Conservation (phyloP, 78 protist species). For the Dictyostelium capitatum region DNA sequence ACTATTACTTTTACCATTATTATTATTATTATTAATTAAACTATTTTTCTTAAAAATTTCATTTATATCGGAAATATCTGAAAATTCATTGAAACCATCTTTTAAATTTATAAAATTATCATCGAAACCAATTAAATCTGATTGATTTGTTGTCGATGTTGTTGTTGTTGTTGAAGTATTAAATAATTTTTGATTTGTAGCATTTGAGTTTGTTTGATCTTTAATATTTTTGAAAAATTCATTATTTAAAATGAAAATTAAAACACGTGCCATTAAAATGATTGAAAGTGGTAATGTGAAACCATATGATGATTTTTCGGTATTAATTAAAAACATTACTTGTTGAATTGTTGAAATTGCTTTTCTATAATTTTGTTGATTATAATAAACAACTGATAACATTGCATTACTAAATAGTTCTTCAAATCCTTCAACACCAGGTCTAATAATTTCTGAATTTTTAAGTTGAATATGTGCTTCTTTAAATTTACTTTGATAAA, state of each 20-base stretch:
- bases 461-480: slow-evolving; percentile 27
- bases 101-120: slow-evolving; percentile 1
- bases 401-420: slow-evolving; percentile 16
- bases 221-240: not conserved
- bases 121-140: not conserved
- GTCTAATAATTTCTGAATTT: not conserved
- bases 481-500: not conserved
- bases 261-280: not conserved
- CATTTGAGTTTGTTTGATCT: too few species aligned
- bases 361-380: not conserved
- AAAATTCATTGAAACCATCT: not conserved
- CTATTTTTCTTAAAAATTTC: not conserved
- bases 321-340: not conserved
- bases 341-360: slow-evolving; percentile 6
- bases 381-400: not conserved
- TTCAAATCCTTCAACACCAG: slow-evolving; percentile 36
- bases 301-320: not conserved
- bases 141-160: not conserved
- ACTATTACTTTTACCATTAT: not conserved
- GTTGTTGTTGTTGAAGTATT: not conserved
- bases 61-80: not conserved
- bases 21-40: not conserved
- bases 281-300: not conserved
- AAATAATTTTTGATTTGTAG: not conserved
- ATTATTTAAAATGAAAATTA: slow-evolving; percentile 21